Evolutionary conservation across 1,139 yeast species (phyloP).

Genomic region (Geotrichum klebahnii): DNA sequence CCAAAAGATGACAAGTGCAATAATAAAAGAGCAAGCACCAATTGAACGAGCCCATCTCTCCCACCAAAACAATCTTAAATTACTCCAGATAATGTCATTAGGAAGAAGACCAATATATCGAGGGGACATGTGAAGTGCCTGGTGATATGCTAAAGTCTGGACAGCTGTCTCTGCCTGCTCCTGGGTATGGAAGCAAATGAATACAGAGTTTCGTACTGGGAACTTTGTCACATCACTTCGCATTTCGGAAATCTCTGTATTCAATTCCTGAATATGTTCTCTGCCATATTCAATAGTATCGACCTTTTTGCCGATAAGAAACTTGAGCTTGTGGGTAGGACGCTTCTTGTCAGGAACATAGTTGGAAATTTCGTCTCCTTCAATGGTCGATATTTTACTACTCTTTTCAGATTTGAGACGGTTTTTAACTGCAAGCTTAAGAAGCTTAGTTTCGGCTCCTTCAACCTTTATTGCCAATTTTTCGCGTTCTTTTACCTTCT

Average conservation of each 20-base stretch:
- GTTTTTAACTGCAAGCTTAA: slow-evolving; percentile 58
- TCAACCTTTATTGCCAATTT: slow-evolving; percentile 63
- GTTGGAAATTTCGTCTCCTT: slow-evolving; percentile 52
- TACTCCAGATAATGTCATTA: slow-evolving; percentile 78
- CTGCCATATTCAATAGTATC: slow-evolving; percentile 72
- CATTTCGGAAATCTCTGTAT: slow-evolving; percentile 56
- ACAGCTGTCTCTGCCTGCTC: slow-evolving; percentile 85
- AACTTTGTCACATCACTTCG: slow-evolving; percentile 42
- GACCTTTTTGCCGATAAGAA: slow-evolving; percentile 75
- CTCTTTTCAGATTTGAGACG: slow-evolving; percentile 58
- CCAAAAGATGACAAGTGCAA: slow-evolving; percentile 72
- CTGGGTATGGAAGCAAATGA: slow-evolving; percentile 81
- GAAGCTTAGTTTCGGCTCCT: slow-evolving; percentile 57
- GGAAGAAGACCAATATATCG: slow-evolving; percentile 70
- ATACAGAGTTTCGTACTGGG: slow-evolving; percentile 56
- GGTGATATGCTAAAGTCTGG: slow-evolving; percentile 66
- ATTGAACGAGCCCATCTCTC: slow-evolving; percentile 61
- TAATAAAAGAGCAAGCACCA: slow-evolving; percentile 57
- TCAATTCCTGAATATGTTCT: slow-evolving; percentile 62
- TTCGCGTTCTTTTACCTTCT: slow-evolving; percentile 58
- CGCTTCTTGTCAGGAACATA: slow-evolving; percentile 74
- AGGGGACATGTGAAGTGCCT: slow-evolving; percentile 60
- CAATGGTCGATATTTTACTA: slow-evolving; percentile 37
- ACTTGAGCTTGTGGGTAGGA: slow-evolving; percentile 63
- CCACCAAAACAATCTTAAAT: slow-evolving; percentile 81